Evolutionary conservation across 352 stramenopile genomes (phyloP), one percentile per base, ranked within the genome.

Genomic region (Thraustotheca clavata): DNA sequence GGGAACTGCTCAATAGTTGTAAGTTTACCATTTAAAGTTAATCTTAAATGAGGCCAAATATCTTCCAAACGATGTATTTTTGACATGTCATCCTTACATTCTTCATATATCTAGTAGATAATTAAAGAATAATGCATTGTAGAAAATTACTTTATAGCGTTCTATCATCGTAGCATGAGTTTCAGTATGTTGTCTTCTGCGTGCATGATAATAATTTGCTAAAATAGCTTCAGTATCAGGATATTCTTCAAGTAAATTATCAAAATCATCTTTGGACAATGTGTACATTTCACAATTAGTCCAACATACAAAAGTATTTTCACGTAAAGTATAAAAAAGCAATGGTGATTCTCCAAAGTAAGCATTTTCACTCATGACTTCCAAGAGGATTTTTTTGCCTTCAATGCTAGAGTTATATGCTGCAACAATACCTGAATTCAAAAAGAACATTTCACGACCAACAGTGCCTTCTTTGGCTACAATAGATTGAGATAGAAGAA

Each of bases 381-480:
- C 83, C 11, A 90, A 71, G 22, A 91, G 79, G 16, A 91, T 76
- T 39, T 86, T 76, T 77, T 81, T 71, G 4, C 75, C 63, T 27
- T 86, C 74, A 4, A 72, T 62, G 6, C 78, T 69, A 1, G 75
- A 85, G 18, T 82, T 82, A 34, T 82, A 71, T 18, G 88, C 75
- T 65, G 89, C 83, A 34, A 91, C 76, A 32, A 91, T 70, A 0
- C 83, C 83, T 9, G 79, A 77, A 55, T 89, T 90, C 3, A 91
- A 67, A 31, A 91, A 90, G 39, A 87, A 91, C 80, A 91, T 90
- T 55, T 91, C 83, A 0, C 77, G 89, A 18, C 83, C 83, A 3
- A 91, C 76, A 3, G 71, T 83, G 26, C 71, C 69, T 59, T 91
- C 79, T 24, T 74, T 70, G 6, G 80, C 83, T 3, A 91, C 71